phyloP scores from a whole-genome alignment of 2,329 filamentous ascomycete genomes.

The Plenodomus lindquistii region DNA sequence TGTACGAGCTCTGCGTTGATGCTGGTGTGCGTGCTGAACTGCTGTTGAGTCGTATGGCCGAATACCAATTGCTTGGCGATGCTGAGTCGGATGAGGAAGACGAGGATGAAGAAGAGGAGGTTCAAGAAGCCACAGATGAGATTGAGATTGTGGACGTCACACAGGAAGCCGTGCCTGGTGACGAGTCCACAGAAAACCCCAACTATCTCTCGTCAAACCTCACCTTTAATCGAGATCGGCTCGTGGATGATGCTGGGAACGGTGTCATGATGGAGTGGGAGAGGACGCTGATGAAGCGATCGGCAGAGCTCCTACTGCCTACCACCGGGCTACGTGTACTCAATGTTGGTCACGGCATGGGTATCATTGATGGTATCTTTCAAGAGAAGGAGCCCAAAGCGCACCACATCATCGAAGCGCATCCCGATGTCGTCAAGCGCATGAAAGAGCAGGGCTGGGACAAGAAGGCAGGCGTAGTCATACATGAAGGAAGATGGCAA shows the following conservation, averaged over 20 bases:
- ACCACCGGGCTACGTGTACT: slow-evolving; percentile 49
- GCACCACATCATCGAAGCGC: slow-evolving; percentile 58
- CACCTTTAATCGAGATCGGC: slow-evolving; percentile 51
- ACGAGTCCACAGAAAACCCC: slow-evolving; percentile 49
- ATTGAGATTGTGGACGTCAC: slow-evolving; percentile 32
- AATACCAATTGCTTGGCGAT: slow-evolving; percentile 73
- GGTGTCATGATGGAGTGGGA: slow-evolving; percentile 61
- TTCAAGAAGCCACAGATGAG: slow-evolving; percentile 27
- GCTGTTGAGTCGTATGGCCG: slow-evolving; percentile 78
- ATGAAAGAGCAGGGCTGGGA: slow-evolving; percentile 54
- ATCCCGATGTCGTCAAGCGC: slow-evolving; percentile 52
- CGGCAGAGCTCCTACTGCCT: slow-evolving; percentile 49
- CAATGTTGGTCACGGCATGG: slow-evolving; percentile 57
- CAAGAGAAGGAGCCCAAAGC: slow-evolving; percentile 48
- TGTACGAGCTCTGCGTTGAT: slow-evolving; percentile 85
- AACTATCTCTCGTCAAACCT: slow-evolving; percentile 54
- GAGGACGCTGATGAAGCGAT: slow-evolving; percentile 52
- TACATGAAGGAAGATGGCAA: slow-evolving; percentile 56
- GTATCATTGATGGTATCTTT: slow-evolving; percentile 54
- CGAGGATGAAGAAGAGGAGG: slow-evolving; percentile 30
- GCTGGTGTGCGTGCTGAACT: slow-evolving; percentile 91
- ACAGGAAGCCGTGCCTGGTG: slow-evolving; percentile 25
- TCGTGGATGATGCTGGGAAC: slow-evolving; percentile 54
- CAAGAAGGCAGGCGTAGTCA: slow-evolving; percentile 53
- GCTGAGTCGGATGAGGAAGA: slow-evolving; percentile 56